These are phyloP conservation scores for Botrytis elliptica DNA, from an alignment of 2,329 filamentous ascomycete species.

Conservation along the genomic window DNA sequence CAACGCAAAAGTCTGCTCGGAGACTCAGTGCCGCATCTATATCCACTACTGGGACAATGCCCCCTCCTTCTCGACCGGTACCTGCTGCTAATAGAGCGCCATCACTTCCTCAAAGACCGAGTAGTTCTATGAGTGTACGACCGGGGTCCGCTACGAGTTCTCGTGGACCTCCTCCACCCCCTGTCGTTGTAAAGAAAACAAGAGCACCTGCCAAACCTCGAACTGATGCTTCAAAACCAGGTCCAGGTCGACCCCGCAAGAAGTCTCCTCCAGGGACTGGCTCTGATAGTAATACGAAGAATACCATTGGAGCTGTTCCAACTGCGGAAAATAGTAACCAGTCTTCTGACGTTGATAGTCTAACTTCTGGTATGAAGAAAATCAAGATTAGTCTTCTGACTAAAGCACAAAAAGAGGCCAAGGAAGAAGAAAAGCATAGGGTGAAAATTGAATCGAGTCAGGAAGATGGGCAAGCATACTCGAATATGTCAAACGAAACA, in stretches of 20 bases:
- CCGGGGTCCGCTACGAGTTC: constrained; percentile 47
- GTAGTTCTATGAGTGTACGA: constrained; percentile 45
- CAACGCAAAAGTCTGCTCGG: constrained; percentile 37
- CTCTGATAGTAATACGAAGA: neutral
- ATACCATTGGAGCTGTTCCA: constrained; percentile 6
- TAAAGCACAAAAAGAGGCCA: constrained; percentile 56
- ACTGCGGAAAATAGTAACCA: constrained; percentile 20
- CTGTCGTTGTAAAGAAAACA: constrained; percentile 57
- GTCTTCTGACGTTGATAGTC: constrained; percentile 49
- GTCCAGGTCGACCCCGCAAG: constrained; percentile 33
- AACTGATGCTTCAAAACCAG: constrained; percentile 40
- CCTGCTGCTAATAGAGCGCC: constrained; percentile 28
- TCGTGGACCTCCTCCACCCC: constrained; percentile 40
- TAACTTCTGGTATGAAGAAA: constrained; percentile 60
- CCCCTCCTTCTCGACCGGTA: constrained; percentile 27
- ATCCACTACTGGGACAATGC: constrained; percentile 42
- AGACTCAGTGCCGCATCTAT: constrained; percentile 46
- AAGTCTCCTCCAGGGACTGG: constrained; percentile 35
- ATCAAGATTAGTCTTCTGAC: constrained; percentile 60
- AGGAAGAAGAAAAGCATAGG: constrained; percentile 39
- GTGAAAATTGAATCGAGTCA: constrained; percentile 6
- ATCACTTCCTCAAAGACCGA: constrained; percentile 41
- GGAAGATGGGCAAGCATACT: constrained; percentile 22
- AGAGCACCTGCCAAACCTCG: constrained; percentile 49
- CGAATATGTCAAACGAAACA: constrained; percentile 22